Percentiles rank a stretch among this genome's conserved stretches.
Evolutionary conservation across 1,139 yeast species (phyloP).

Genomic region (Komagataea norvegica): DNA sequence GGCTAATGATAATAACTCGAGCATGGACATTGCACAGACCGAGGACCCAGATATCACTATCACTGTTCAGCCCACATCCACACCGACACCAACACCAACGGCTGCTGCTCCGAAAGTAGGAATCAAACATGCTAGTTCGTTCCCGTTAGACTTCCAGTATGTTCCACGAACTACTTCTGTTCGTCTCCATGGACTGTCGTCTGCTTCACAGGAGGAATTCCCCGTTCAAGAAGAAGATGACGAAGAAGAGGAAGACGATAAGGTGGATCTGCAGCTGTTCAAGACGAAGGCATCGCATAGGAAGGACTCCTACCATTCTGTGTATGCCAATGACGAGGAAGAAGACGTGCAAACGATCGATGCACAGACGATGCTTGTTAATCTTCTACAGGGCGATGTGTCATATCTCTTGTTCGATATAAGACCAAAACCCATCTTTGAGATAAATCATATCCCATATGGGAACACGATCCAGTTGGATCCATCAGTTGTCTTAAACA

Average conservation of each 20-base stretch:
- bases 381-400: constrained; percentile 20
- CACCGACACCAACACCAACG: constrained; percentile 1
- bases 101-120: constrained; percentile 2
- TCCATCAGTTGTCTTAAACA: constrained; percentile 40
- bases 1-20: constrained; percentile 18
- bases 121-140: constrained; percentile 15
- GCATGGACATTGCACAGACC: too few species aligned
- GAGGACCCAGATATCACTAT: too few species aligned
- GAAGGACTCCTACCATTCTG: constrained; percentile 35
- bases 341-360: constrained; percentile 28
- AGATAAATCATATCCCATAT: constrained; percentile 48
- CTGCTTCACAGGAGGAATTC: too few species aligned
- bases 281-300: constrained; percentile 23
- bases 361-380: constrained; percentile 27
- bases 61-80: constrained; percentile 9
- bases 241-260: constrained; percentile 6
- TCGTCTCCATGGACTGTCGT: too few species aligned
- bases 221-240: too few species aligned
- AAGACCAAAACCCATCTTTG: constrained; percentile 45
- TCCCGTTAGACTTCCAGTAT: constrained; percentile 14
- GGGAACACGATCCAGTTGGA: constrained; percentile 53
- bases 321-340: constrained; percentile 29
- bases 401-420: constrained; percentile 47
- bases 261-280: constrained; percentile 10
- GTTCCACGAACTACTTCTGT: too few species aligned